phyloP scores from a whole-genome alignment of 139 green algal genomes.

The Tetraselmis chui region DNA sequence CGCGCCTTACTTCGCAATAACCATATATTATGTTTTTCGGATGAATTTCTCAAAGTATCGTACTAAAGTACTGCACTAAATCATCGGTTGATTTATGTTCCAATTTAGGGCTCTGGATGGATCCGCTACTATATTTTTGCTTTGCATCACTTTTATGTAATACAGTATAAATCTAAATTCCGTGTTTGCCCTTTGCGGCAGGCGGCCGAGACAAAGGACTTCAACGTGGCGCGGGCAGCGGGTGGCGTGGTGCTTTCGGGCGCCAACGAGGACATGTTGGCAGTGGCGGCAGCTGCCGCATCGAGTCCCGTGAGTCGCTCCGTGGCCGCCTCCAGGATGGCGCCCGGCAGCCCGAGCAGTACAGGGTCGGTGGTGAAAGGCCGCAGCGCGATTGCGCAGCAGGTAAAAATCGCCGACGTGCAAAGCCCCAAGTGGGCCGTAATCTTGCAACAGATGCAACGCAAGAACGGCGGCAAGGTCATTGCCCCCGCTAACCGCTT shows the following conservation, averaged over 20 bases:
- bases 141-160: no score
- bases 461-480: background rate
- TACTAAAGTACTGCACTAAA: no score
- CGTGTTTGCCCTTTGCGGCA: no score
- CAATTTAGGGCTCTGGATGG: no score
- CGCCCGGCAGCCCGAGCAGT: background rate
- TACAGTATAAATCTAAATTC: no score
- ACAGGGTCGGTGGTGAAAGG: no score
- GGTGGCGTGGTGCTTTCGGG: background rate
- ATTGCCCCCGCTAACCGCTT: background rate
- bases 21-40: no score
- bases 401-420: background rate
- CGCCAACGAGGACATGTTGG: background rate
- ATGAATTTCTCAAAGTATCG: no score
- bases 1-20: no score
- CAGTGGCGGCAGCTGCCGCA: no score
- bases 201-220: background rate
- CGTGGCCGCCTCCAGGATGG: background rate
- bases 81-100: no score
- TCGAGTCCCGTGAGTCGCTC: background rate
- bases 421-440: background rate
- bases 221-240: background rate
- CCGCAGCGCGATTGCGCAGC: background rate
- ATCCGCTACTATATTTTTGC: no score
- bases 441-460: background rate